These are phyloP conservation scores for Neophaeococcomyces mojaviensis DNA, from an alignment of 2,329 filamentous ascomycete species.

Conservation along the genomic window DNA sequence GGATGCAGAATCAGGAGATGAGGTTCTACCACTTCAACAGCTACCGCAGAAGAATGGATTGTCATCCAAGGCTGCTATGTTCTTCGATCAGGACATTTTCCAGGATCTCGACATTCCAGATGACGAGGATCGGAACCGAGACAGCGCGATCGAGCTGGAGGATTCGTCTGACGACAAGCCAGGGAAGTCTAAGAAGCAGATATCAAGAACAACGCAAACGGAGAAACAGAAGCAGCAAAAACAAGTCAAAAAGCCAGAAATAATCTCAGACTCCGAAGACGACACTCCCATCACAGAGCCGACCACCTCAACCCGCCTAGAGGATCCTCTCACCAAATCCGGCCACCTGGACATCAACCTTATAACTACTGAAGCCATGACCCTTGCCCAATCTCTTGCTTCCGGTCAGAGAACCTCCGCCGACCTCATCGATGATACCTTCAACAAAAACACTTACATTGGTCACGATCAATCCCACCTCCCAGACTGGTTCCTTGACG, in stretches of 20 bases:
- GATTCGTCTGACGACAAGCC: slow-evolving; percentile 18
- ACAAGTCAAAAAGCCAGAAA: neutral
- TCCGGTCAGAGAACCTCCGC: slow-evolving; percentile 72
- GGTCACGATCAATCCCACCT: slow-evolving; percentile 87
- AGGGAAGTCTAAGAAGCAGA: slow-evolving; percentile 17
- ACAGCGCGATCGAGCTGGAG: slow-evolving; percentile 32
- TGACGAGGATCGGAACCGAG: slow-evolving; percentile 39
- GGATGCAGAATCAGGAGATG: slow-evolving; percentile 31
- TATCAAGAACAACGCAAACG: slow-evolving; percentile 21
- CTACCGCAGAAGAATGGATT: slow-evolving; percentile 44
- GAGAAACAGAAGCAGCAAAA: slow-evolving; percentile 17
- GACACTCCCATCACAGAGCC: slow-evolving; percentile 25
- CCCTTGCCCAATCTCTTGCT: slow-evolving; percentile 83
- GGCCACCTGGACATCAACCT: slow-evolving; percentile 77
- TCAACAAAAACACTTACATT: slow-evolving; percentile 89
- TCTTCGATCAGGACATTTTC: slow-evolving; percentile 95
- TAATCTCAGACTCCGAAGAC: slow-evolving; percentile 27
- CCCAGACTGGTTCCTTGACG: slow-evolving; percentile 96
- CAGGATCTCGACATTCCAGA: slow-evolving; percentile 63
- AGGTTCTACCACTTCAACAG: slow-evolving; percentile 19
- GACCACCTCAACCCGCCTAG: slow-evolving; percentile 7
- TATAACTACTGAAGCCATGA: slow-evolving; percentile 99
- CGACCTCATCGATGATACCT: slow-evolving; percentile 81
- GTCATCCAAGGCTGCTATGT: slow-evolving; percentile 77
- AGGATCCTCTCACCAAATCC: slow-evolving; percentile 35